phyloP scores from a whole-genome alignment of 495 filamentous ascomycete species.

The Penicillium tannophilum region DNA sequence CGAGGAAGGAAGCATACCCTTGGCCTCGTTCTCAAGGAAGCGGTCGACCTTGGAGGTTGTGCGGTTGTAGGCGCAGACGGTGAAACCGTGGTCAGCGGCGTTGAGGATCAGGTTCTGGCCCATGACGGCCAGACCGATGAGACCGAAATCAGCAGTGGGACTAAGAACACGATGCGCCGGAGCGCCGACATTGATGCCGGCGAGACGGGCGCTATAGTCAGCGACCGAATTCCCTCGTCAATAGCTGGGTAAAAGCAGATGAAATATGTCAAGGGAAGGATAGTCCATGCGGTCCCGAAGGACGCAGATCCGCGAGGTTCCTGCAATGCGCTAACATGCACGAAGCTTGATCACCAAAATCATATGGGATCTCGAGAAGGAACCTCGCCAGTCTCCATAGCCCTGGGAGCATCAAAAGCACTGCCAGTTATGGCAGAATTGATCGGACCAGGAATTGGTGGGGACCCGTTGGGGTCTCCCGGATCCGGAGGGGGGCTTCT shows the following conservation, averaged over 20 bases:
- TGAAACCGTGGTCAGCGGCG: slow-evolving; percentile 95
- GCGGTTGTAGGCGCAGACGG: slow-evolving; percentile 95
- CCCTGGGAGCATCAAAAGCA: neutral
- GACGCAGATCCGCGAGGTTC: slow-evolving; percentile 6
- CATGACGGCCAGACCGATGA: slow-evolving; percentile 99
- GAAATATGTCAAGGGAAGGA: slow-evolving; percentile 3
- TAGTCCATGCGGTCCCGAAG: slow-evolving; percentile 17
- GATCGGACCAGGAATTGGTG: slow-evolving; percentile 7
- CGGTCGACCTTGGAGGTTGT: slow-evolving; percentile 96
- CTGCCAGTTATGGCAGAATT: slow-evolving; percentile 8
- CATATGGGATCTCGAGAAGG: neutral
- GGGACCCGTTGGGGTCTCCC: slow-evolving; percentile 9
- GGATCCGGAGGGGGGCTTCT: slow-evolving; percentile 3
- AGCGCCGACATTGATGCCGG: slow-evolving; percentile 78
- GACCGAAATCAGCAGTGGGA: slow-evolving; percentile 78
- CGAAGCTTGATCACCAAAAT: neutral
- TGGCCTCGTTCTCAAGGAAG: slow-evolving; percentile 92
- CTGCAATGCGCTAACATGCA: slow-evolving; percentile 9
- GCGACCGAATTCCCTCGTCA: slow-evolving; percentile 54
- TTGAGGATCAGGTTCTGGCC: slow-evolving; percentile 98
- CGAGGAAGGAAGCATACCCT: slow-evolving; percentile 56
- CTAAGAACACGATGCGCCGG: slow-evolving; percentile 57
- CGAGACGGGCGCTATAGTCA: slow-evolving; percentile 81
- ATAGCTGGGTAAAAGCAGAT: slow-evolving; percentile 27
- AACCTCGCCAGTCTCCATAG: neutral